phyloP scores from a whole-genome alignment of 225 moss, liverwort and hornwort species.

The Polytrichum commune region DNA sequence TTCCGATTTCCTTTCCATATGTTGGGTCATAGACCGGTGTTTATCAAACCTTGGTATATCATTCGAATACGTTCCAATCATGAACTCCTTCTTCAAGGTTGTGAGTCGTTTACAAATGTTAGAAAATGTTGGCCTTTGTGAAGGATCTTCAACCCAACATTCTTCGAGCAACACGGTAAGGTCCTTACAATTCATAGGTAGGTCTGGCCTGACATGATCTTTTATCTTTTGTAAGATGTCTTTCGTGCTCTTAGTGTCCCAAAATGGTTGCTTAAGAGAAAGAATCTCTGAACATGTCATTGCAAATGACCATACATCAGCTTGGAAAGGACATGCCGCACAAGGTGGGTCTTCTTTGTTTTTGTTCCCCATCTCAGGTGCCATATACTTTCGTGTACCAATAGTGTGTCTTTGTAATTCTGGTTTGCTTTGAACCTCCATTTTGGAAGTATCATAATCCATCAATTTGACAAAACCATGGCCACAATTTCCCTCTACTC shows the following conservation, averaged over 20 bases:
- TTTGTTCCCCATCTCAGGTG: background rate
- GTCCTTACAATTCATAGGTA: background rate
- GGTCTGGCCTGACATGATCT: background rate
- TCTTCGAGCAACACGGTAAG: background rate
- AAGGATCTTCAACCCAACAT: conserved; percentile 1
- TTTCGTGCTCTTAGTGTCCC: too few relatives aligned
- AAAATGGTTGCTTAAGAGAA: background rate
- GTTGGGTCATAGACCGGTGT: too few relatives aligned
- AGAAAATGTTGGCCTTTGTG: background rate
- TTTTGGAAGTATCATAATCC: background rate
- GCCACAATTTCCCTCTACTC: background rate
- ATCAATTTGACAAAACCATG: background rate
- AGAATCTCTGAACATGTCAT: background rate
- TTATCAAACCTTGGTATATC: too few relatives aligned
- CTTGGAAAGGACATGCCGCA: background rate
- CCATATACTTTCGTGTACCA: conserved; percentile 3
- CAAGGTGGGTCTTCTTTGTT: background rate
- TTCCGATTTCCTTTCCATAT: too few relatives aligned
- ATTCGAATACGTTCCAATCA: background rate
- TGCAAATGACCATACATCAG: background rate
- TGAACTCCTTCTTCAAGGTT: conserved; percentile 1
- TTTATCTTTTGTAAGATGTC: background rate
- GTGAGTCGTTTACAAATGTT: background rate
- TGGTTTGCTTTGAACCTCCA: background rate
- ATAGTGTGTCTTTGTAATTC: too few relatives aligned